Percentiles rank a stretch among this genome's conserved stretches.
These are phyloP conservation scores for Aureobasidium leucospermi DNA, from an alignment of 2,329 filamentous ascomycete species.

Conservation along the genomic window DNA sequence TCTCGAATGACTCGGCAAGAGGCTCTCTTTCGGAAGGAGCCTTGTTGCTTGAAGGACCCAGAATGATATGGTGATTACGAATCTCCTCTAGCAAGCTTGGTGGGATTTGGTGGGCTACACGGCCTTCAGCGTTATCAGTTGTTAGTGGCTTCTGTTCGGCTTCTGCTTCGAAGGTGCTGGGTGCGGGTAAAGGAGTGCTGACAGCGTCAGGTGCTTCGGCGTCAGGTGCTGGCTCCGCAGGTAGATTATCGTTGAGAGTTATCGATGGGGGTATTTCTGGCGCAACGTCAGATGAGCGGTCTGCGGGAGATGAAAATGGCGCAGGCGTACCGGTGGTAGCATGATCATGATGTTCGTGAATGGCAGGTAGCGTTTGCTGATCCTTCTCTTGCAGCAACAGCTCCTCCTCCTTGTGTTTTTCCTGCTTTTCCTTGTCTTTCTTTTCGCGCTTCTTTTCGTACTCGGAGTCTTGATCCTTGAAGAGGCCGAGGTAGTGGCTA, in stretches of 20 bases:
- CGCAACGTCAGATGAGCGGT: neutral
- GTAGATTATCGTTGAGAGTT: neutral
- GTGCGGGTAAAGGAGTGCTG: neutral
- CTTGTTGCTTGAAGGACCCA: slow-evolving; percentile 10
- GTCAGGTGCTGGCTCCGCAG: neutral
- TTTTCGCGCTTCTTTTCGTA: slow-evolving; percentile 43
- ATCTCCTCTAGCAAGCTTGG: slow-evolving; percentile 50
- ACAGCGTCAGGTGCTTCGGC: neutral
- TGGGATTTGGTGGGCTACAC: slow-evolving; percentile 33
- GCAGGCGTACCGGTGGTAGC: neutral
- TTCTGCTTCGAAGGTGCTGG: slow-evolving; percentile 7
- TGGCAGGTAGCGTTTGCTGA: neutral
- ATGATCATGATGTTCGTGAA: neutral
- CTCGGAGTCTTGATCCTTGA: slow-evolving; percentile 54
- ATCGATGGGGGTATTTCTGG: neutral
- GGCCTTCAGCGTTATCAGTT: slow-evolving; percentile 13
- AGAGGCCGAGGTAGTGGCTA: slow-evolving; percentile 57
- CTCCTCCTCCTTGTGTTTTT: neutral
- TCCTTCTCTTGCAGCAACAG: neutral
- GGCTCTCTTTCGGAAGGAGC: neutral
- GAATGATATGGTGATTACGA: slow-evolving; percentile 40
- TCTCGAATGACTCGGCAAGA: neutral
- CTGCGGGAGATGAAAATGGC: neutral
- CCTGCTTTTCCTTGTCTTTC: slow-evolving; percentile 10
- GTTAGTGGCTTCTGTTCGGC: slow-evolving; percentile 7